Evolutionary conservation across 2,329 filamentous ascomycete species (phyloP), one percentile per base, ranked within the genome.

Genomic region (Cladosporium sp.): DNA sequence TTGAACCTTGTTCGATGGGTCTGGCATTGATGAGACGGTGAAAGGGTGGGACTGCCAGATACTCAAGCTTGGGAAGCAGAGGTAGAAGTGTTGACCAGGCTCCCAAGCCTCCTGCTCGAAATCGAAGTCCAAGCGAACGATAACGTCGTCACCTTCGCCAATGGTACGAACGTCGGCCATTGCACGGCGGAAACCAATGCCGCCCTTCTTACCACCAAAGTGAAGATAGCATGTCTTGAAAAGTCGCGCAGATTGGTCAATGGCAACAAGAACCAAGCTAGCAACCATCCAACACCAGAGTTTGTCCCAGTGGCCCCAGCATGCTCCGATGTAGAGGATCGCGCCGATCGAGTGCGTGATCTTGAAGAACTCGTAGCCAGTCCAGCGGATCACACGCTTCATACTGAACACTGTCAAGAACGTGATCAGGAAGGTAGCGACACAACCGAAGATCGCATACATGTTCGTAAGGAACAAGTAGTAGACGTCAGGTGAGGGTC

Each of bases 341-440:
- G 88, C 89, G 2, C 91, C 75, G 12, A 90, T 76, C 64, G 90
- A 90, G 68, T 91, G 88, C 0, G 82, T 75, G 68, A 90, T 90
- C 60, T 87, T 81, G 77, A 91, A 91, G 72, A 88, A 85, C 65
- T 91, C 89, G 70, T 92, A 90, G 2, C 89, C 89, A 0, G 86
- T 90, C 48, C 80, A 71, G 8, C 80, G 78, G 58, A 91, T 87
- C 0, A 79, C 85, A 68, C 77, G 78, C 12, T 78, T 76, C 0
- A 80, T 80, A 59, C 84, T 86, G 53, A 88, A 75, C 4, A 84
- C 66, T 58, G 85, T 81, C 1, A 91, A 71, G 13, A 88, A 70
- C 0, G 83, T 77, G 0, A 91, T 71, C 4, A 91, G 71, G 4
- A 81, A 75, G 74, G 89, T 83, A 8, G 88, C 88, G 2, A 89